These are phyloP conservation scores for Conringia planisiliqua DNA, from an alignment of 345 rosid genomes.

Conservation along the genomic window DNA sequence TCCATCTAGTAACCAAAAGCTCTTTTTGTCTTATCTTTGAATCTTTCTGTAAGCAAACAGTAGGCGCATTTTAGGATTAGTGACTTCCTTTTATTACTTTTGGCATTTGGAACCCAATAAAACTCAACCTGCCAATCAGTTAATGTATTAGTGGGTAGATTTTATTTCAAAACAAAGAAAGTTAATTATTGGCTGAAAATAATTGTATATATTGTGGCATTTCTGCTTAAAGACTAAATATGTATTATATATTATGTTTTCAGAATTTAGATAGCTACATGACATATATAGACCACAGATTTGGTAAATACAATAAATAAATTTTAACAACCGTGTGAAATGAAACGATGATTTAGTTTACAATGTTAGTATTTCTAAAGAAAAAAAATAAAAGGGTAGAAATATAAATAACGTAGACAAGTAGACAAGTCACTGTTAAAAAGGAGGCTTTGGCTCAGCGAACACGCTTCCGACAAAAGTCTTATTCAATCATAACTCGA, in stretches of 20 bases:
- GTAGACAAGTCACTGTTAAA: conserved; percentile 29
- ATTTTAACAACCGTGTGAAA: background rate
- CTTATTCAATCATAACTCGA: conserved; percentile 9
- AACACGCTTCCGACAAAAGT: conserved; percentile 26
- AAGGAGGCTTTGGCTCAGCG: conserved; percentile 19
- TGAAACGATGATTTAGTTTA: background rate
- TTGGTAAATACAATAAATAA: background rate
- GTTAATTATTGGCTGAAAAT: background rate
- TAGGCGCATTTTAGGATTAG: background rate
- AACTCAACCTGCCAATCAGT: background rate
- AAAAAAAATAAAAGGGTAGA: background rate
- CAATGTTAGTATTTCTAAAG: background rate
- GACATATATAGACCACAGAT: background rate
- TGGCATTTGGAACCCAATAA: background rate
- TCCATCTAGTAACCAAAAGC: background rate
- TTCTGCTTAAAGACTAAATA: background rate
- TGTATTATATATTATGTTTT: background rate
- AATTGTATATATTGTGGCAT: background rate
- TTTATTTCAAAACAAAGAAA: background rate
- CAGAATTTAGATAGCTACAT: background rate
- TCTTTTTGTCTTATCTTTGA: background rate
- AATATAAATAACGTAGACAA: conserved; percentile 16
- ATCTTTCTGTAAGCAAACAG: background rate
- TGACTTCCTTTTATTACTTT: background rate
- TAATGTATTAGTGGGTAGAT: background rate